Conservation (phyloP, 345 rosid species). For the Murraya paniculata region DNA sequence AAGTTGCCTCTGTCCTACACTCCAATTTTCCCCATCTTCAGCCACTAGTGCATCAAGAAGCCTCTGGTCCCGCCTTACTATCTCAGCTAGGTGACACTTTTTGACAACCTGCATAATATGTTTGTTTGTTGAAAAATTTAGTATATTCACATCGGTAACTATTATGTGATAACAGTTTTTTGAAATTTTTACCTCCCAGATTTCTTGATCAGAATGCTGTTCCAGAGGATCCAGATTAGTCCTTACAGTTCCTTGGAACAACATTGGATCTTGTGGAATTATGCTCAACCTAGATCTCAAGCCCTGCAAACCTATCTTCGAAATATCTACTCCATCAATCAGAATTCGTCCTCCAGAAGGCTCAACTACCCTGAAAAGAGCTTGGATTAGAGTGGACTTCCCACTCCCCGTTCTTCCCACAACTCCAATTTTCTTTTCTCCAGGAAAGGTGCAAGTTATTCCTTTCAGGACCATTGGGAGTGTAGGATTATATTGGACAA, state of each 20-base stretch:
- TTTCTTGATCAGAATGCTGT: constrained; percentile 72
- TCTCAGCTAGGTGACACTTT: constrained; percentile 56
- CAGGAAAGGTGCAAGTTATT: constrained; percentile 60
- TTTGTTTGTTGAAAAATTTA: background rate
- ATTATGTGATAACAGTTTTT: too few species aligned
- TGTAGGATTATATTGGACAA: constrained; percentile 47
- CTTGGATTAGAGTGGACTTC: constrained; percentile 83
- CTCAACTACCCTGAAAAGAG: constrained; percentile 80
- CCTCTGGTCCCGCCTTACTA: constrained; percentile 49
- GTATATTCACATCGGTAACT: background rate
- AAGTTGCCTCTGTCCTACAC: constrained; percentile 92
- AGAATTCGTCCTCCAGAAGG: constrained; percentile 69
- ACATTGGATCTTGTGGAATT: constrained; percentile 84
- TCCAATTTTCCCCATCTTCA: constrained; percentile 91
- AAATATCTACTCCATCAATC: constrained; percentile 75
- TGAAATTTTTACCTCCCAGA: constrained; percentile 51
- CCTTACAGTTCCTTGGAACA: constrained; percentile 87
- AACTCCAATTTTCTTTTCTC: constrained; percentile 71
- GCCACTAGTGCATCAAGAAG: constrained; percentile 67
- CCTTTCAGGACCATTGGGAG: constrained; percentile 65
- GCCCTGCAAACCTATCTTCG: constrained; percentile 70
- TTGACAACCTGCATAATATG: constrained; percentile 38
- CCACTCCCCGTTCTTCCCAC: constrained; percentile 97
- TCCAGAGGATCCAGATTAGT: constrained; percentile 75
- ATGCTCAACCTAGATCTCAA: constrained; percentile 74